Evolutionary conservation across 768 basidiomycete genomes (phyloP).

Genomic region (Pulveroboletus ravenelii): DNA sequence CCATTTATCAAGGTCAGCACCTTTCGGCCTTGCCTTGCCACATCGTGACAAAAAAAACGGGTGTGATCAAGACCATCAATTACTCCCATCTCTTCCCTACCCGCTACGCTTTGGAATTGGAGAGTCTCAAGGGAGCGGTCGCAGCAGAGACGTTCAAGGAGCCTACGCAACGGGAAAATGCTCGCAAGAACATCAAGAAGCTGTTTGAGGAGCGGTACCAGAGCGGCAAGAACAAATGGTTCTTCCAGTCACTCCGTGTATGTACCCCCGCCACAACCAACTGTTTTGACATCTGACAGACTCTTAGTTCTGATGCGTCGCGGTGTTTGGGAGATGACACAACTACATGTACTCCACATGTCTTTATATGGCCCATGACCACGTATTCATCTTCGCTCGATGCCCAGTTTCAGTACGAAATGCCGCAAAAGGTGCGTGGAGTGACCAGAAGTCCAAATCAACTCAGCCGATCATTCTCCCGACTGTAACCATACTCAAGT

Average conservation of each 20-base stretch:
- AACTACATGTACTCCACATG: slow-evolving; percentile 39
- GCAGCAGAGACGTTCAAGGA: slow-evolving; percentile 94
- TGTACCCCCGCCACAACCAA: slow-evolving; percentile 14
- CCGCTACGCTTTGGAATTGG: slow-evolving; percentile 96
- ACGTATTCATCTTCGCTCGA: slow-evolving; percentile 14
- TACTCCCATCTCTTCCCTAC: slow-evolving; percentile 99
- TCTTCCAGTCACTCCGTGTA: slow-evolving; percentile 85
- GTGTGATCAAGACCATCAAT: slow-evolving; percentile 68
- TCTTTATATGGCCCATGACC: slow-evolving; percentile 25
- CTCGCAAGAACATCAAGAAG: slow-evolving; percentile 97
- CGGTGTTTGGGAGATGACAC: slow-evolving; percentile 17
- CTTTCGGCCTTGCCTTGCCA: neutral
- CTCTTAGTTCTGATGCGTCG: slow-evolving; percentile 34
- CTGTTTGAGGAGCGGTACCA: slow-evolving; percentile 92
- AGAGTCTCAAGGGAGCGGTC: slow-evolving; percentile 86
- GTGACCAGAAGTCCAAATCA: neutral
- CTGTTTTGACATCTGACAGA: slow-evolving; percentile 3
- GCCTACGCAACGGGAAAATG: slow-evolving; percentile 88
- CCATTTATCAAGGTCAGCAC: slow-evolving; percentile 94
- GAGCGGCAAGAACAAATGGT: slow-evolving; percentile 96
- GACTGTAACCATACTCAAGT: neutral
- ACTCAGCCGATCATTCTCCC: neutral
- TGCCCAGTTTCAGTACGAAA: neutral
- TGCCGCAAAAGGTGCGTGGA: neutral
- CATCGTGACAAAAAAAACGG: neutral